Evolutionary conservation across 2,329 filamentous ascomycete species (phyloP), one percentile per base, ranked within the genome.

Genomic region (Decorospora gaudefroyi): DNA sequence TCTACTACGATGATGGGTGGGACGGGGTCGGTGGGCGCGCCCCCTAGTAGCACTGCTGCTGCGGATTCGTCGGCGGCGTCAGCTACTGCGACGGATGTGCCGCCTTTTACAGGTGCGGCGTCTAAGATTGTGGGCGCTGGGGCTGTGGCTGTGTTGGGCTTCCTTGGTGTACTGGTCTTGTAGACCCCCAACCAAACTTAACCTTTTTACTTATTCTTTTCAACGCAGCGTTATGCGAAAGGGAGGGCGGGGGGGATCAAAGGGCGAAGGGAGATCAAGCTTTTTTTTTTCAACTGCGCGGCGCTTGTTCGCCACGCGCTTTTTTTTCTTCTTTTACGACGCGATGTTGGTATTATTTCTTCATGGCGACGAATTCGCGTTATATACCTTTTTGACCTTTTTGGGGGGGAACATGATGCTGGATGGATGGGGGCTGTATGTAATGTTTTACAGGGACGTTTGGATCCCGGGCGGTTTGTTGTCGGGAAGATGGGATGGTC

Each of bases 81-180:
- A n/a, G n/a, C n/a, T n/a, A n/a, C n/a, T n/a, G 41, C n/a, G 4
- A 49, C 32, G 8, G 31, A 31, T 2, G 19, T 29, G 31, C 35
- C 49, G 35, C 51, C 42, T 22, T 58, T 49, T 43, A 60, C 47
- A 16, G 57, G 55, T 34, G 64, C 55, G 4, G 65, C 55, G n/a
- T 71, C 71, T 4, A 52, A 69, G 19, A 43, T 68, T 31, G 67
- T 68, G 27, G 68, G 65, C 29, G 59, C 71, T 15, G 44, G 71
- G 33, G 36, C 75, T 18, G 71, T 67, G 42, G 74, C 72, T 40
- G 67, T 62, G 4, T 33, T 72, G 17, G 72, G 70, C n/a, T 53
- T 76, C 32, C 43, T 75, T 22, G 73, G 70, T 53, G 64, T 76
- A 53, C 60, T 76, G 42, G 72, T 68, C 33, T 51, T 76, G 47